A percentile compares a stretch with the other conserved stretches of the same genome.
Evolutionary conservation across 371 early-diverging fungal genomes (phyloP).

Genomic region (Apophysomyces variabilis): DNA sequence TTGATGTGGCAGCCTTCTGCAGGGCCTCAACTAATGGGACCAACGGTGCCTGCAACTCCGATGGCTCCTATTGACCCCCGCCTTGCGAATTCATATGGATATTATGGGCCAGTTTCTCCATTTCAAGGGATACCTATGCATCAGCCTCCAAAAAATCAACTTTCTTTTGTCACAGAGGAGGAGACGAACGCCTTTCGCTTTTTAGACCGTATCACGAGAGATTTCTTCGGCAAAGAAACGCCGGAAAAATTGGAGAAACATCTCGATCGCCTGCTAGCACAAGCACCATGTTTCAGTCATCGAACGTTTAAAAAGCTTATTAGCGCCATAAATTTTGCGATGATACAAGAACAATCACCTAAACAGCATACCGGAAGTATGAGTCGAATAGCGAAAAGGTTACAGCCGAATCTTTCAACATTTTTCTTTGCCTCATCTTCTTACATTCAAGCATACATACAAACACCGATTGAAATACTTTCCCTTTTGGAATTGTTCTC

Average conservation of each 20-base stretch:
- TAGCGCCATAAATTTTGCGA: conserved; percentile 10
- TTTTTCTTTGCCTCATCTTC: conserved; percentile 6
- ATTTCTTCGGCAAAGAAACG: neutral
- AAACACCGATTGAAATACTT: conserved; percentile 20
- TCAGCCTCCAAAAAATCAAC: neutral
- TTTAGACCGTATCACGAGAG: conserved; percentile 4
- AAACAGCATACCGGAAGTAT: neutral
- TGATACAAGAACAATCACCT: conserved; percentile 19
- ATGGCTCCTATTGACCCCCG: neutral
- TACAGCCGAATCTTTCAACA: neutral
- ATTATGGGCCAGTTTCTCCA: neutral
- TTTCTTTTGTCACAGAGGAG: neutral
- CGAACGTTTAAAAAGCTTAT: conserved; percentile 28
- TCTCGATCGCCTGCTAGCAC: conserved; percentile 15
- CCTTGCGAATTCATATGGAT: neutral
- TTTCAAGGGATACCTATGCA: neutral
- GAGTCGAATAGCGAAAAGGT: neutral
- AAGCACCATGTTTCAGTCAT: conserved; percentile 13
- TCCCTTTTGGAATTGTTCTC: conserved; percentile 16
- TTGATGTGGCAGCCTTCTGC: neutral
- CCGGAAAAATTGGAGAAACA: conserved; percentile 18
- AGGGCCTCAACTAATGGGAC: neutral
- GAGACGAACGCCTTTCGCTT: conserved; percentile 6
- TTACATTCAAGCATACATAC: conserved; percentile 15
- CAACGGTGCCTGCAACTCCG: neutral